These are phyloP conservation scores for Sporothrix phasma DNA, from an alignment of 2,329 filamentous ascomycete species.

Conservation along the genomic window DNA sequence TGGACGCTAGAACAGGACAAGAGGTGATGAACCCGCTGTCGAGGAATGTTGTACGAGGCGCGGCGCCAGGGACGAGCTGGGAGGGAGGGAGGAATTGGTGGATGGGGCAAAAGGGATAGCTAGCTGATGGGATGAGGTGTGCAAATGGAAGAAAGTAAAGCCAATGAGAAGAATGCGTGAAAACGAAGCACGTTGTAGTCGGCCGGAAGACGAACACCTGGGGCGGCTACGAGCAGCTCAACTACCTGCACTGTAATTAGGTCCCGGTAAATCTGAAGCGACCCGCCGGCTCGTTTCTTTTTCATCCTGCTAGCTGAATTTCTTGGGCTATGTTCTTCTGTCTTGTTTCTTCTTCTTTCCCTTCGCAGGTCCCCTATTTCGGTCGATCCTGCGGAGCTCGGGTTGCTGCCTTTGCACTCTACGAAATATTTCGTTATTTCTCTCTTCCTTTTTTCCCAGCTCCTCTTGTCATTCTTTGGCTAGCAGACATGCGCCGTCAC, in stretches of 20 bases:
- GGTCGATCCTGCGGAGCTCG: background rate
- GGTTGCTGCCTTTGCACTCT: background rate
- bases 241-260: too few relatives aligned
- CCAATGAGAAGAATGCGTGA: background rate
- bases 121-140: background rate
- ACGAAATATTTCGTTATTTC: too few relatives aligned
- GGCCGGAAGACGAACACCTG: background rate
- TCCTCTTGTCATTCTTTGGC: background rate
- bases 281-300: background rate
- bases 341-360: background rate
- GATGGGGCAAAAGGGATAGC: background rate
- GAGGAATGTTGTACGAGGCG: conserved; percentile 3
- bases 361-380: background rate
- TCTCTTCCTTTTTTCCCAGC: background rate
- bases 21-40: background rate
- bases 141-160: background rate
- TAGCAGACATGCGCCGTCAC: background rate
- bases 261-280: background rate
- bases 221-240: background rate
- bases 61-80: background rate
- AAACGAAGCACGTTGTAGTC: background rate
- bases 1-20: background rate
- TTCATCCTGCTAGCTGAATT: background rate
- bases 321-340: background rate
- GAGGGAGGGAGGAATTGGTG: background rate